Percentiles rank a stretch among this genome's conserved stretches.
Evolutionary conservation across 2,329 filamentous ascomycete genomes (phyloP).

Genomic region (Penicillium sp.): DNA sequence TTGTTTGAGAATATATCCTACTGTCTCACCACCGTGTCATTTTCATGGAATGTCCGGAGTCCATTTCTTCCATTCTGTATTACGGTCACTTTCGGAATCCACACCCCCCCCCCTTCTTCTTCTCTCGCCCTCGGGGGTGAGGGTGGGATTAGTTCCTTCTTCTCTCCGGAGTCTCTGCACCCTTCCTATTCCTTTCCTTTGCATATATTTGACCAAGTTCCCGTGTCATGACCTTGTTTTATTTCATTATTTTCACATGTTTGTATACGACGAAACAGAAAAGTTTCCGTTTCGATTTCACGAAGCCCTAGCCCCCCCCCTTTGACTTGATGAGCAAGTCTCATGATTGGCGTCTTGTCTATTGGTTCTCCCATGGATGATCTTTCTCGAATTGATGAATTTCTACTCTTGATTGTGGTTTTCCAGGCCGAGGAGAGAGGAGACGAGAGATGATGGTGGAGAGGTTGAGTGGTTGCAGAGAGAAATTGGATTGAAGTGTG

Average conservation of each 20-base stretch:
- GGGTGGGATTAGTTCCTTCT: slow-evolving; percentile 17
- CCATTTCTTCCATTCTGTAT: slow-evolving; percentile 27
- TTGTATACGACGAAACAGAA: slow-evolving; percentile 43
- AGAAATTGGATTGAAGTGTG: slow-evolving; percentile 18
- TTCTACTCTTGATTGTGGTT: slow-evolving; percentile 28
- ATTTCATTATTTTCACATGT: slow-evolving; percentile 21
- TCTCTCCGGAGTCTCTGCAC: slow-evolving; percentile 19
- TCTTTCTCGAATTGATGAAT: slow-evolving; percentile 34
- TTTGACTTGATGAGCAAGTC: slow-evolving; percentile 33
- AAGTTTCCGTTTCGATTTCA: slow-evolving; percentile 28
- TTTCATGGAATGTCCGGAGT: slow-evolving; percentile 14
- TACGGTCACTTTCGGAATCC: slow-evolving; percentile 29
- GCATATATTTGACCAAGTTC: slow-evolving; percentile 39
- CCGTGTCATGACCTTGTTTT: slow-evolving; percentile 29
- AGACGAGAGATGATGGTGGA: slow-evolving; percentile 27
- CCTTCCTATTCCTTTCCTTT: slow-evolving; percentile 27
- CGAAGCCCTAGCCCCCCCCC: slow-evolving; percentile 34
- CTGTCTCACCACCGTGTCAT: slow-evolving; percentile 14
- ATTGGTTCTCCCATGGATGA: slow-evolving; percentile 34
- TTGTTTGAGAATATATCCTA: slow-evolving; percentile 1
- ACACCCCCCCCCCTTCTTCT: slow-evolving; percentile 1
- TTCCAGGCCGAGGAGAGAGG: slow-evolving; percentile 32
- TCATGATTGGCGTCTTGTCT: slow-evolving; percentile 45
- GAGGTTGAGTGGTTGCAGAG: slow-evolving; percentile 28
- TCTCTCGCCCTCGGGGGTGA: neutral